Evolutionary conservation across 306 rosid genomes (phyloP).

Genomic region (Pachyrhizus erosus): DNA sequence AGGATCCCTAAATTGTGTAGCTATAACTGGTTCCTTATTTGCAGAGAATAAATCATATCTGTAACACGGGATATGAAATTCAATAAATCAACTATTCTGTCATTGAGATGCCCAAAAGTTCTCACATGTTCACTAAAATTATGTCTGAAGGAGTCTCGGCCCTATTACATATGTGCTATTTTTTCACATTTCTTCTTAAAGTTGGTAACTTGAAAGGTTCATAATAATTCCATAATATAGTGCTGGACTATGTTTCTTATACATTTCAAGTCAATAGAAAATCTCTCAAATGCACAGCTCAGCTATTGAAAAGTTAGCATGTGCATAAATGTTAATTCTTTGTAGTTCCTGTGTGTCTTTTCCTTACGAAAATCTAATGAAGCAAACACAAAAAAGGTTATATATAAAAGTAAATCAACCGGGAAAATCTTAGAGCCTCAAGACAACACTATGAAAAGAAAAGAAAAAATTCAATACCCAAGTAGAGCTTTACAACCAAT

Average conservation of each 20-base stretch:
- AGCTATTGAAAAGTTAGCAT: background rate
- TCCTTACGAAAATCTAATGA: constrained; percentile 20
- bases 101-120: constrained; percentile 10
- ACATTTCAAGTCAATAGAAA: constrained; percentile 6
- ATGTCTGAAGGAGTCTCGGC: constrained; percentile 3
- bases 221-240: constrained; percentile 14
- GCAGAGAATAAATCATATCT: no score
- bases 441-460: constrained; percentile 9
- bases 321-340: constrained; percentile 21
- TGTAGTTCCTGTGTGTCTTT: constrained; percentile 5
- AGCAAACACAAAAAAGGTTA: constrained; percentile 28
- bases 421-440: constrained; percentile 29
- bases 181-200: background rate
- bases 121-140: background rate
- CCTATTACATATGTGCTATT: background rate
- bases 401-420: constrained; percentile 18
- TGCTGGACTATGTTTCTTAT: constrained; percentile 10
- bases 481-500: constrained; percentile 94
- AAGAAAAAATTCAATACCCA: constrained; percentile 55
- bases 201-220: background rate
- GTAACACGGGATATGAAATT: background rate
- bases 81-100: background rate
- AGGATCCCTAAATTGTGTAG: no score
- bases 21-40: no score
- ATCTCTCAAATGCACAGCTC: background rate